These are phyloP conservation scores for Chlamydomonas incerta DNA, from an alignment of 139 green algal genomes.

Conservation along the genomic window DNA sequence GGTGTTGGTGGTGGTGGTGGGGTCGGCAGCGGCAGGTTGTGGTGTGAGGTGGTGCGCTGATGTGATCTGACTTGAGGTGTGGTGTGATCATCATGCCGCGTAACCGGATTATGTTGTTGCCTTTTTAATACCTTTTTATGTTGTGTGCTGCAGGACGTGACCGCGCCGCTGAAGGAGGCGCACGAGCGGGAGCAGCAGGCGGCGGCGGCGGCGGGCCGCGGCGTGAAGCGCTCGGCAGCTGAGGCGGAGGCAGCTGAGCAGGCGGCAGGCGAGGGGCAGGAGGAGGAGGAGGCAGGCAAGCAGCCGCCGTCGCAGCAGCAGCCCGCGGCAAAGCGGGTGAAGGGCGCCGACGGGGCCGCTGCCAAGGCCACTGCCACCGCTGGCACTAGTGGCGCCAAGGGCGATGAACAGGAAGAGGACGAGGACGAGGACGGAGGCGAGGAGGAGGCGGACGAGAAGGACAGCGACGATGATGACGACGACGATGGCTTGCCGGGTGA, in stretches of 20 bases:
- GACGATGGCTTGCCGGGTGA: constrained; percentile 20
- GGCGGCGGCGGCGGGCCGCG: neutral
- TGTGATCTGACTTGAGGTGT: no score
- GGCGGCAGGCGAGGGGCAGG: neutral
- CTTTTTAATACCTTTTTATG: no score
- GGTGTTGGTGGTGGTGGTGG: neutral
- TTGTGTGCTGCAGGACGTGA: constrained; percentile 18
- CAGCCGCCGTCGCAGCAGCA: neutral
- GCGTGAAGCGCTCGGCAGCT: neutral
- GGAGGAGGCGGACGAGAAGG: neutral
- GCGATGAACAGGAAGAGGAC: neutral
- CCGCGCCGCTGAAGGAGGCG: neutral
- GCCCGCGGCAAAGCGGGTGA: neutral
- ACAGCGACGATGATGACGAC: neutral
- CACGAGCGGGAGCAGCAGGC: neutral
- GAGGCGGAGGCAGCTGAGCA: neutral
- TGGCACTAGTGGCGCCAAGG: neutral
- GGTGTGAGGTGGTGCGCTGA: no score
- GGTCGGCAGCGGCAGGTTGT: neutral
- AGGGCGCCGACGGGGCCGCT: neutral
- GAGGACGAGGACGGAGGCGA: neutral
- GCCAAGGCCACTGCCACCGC: neutral
- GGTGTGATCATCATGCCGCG: no score
- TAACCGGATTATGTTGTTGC: no score
- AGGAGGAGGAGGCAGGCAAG: neutral